phyloP scores from a whole-genome alignment of 2,329 filamentous ascomycete species.

The Paramyrothecium roridum region DNA sequence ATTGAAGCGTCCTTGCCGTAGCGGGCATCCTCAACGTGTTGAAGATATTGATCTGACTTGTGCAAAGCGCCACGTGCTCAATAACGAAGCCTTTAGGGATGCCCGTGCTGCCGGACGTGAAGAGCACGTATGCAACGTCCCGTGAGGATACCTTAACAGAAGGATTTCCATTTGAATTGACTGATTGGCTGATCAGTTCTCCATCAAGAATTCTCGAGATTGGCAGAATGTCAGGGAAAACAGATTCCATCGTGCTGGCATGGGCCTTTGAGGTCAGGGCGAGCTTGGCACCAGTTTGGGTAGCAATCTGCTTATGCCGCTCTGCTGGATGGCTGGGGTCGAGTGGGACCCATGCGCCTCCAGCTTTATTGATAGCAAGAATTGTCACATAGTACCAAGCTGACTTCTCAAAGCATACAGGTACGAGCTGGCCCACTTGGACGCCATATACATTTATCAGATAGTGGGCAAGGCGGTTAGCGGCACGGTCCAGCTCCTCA shows the following conservation, averaged over 20 bases:
- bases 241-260: neutral
- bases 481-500: slow-evolving; percentile 2
- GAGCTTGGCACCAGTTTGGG: slow-evolving; percentile 4
- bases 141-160: neutral
- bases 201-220: neutral
- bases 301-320: slow-evolving; percentile 7
- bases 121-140: slow-evolving; percentile 4
- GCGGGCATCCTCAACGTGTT: slow-evolving; percentile 4
- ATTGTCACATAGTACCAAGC: slow-evolving; percentile 11
- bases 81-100: slow-evolving; percentile 5
- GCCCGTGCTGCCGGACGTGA: slow-evolving; percentile 6
- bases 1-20: slow-evolving; percentile 10
- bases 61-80: slow-evolving; percentile 8
- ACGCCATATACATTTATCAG: neutral
- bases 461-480: slow-evolving; percentile 4
- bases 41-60: slow-evolving; percentile 1
- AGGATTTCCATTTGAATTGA: neutral
- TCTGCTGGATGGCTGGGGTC: slow-evolving; percentile 7
- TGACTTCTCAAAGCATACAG: slow-evolving; percentile 13
- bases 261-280: neutral
- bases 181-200: neutral
- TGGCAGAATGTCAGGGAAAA: neutral
- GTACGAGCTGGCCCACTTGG: slow-evolving; percentile 5
- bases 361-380: slow-evolving; percentile 11
- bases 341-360: slow-evolving; percentile 11